Percentiles rank a stretch among this genome's conserved stretches.
Conservation (phyloP, 176 grass and related monocot genomes). For the Cenchrus fungigraminus region DNA sequence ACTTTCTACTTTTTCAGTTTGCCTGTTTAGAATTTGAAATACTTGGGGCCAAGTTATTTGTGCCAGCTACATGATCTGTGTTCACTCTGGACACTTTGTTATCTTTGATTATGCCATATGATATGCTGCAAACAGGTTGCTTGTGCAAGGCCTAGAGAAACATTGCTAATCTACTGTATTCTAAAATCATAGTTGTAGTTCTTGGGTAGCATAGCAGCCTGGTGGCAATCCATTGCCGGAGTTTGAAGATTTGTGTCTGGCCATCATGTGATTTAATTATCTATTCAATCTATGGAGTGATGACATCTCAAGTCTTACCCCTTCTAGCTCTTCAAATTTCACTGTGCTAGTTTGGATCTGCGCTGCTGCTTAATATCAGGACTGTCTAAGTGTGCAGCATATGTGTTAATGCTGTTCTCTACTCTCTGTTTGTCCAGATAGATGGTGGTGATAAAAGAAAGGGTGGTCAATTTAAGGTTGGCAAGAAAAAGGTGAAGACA, state of each 20-base stretch:
- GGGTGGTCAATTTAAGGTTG: conserved; percentile 71
- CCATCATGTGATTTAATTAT: neutral
- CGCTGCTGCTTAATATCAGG: neutral
- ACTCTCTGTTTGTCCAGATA: conserved; percentile 44
- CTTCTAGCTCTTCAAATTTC: neutral
- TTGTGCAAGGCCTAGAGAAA: neutral
- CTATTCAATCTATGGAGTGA: neutral
- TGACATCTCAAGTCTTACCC: neutral
- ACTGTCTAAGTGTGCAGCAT: neutral
- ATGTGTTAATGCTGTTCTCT: neutral
- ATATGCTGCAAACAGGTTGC: neutral
- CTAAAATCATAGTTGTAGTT: neutral
- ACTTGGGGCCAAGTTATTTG: neutral
- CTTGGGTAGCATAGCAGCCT: neutral
- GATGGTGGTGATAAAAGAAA: conserved; percentile 64
- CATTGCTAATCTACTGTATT: neutral
- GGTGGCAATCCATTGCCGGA: neutral
- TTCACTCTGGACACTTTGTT: neutral
- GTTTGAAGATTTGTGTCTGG: neutral
- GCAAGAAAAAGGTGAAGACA: conserved; percentile 89
- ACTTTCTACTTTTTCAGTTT: neutral
- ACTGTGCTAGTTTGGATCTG: neutral
- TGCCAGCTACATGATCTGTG: neutral
- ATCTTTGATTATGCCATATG: neutral
- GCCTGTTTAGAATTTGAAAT: neutral